These are phyloP conservation scores for Boletus rubropictus DNA, from an alignment of 768 basidiomycete species.

Conservation along the genomic window DNA sequence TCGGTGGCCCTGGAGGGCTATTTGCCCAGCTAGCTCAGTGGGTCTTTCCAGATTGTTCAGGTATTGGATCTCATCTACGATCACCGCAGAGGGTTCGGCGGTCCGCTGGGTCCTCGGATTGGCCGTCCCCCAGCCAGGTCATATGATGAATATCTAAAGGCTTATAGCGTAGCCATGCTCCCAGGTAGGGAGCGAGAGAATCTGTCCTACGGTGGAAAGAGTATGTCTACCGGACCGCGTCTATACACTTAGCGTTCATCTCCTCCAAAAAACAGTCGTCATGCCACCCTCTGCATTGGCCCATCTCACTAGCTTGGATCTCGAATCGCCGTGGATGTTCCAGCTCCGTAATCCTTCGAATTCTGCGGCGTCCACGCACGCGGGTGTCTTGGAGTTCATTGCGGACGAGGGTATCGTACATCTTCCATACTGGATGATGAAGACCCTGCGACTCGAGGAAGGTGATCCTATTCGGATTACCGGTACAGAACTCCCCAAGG, in stretches of 20 bases:
- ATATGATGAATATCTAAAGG: conserved; percentile 91
- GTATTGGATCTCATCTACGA: conserved; percentile 14
- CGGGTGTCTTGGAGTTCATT: conserved; percentile 98
- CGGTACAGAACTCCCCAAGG: conserved; percentile 82
- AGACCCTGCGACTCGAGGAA: conserved; percentile 85
- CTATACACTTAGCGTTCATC: conserved; percentile 7
- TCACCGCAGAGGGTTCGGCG: conserved; percentile 46
- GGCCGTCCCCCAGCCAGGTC: conserved; percentile 57
- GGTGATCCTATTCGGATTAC: conserved; percentile 94
- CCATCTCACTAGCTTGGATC: conserved; percentile 77
- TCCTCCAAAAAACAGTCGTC: conserved; percentile 55
- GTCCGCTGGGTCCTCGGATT: conserved; percentile 40
- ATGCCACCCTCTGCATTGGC: conserved; percentile 97
- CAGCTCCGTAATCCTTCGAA: conserved; percentile 87
- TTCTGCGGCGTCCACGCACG: conserved; percentile 81
- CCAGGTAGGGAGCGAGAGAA: conserved; percentile 83
- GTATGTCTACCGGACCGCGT: conserved; percentile 46
- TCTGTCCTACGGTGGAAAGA: conserved; percentile 95
- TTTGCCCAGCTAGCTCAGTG: conserved; percentile 66
- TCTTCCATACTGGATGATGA: conserved; percentile 99
- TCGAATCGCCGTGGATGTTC: conserved; percentile 94
- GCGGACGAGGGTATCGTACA: conserved; percentile 94
- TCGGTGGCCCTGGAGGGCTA: conserved; percentile 50
- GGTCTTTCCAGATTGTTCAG: conserved; percentile 8
- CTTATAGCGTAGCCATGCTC: conserved; percentile 93